Evolutionary conservation across 768 basidiomycete genomes (phyloP).

Genomic region (Thelephora aurantiotincta): DNA sequence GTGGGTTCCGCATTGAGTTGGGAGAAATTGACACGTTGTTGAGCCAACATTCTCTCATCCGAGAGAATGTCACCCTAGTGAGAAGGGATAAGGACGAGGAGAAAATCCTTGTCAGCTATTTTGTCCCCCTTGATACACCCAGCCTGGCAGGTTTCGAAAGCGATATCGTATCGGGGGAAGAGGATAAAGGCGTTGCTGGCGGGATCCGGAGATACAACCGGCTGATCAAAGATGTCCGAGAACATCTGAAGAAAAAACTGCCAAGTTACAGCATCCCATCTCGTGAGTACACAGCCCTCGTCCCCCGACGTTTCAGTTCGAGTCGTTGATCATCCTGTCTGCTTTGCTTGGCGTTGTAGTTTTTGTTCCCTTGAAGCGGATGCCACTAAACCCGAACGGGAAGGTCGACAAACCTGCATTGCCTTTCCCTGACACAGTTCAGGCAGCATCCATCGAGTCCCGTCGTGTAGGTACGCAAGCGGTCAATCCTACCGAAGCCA

Average conservation of each 20-base stretch:
- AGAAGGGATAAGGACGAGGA: slow-evolving; percentile 97
- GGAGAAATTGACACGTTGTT: slow-evolving; percentile 97
- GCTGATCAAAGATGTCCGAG: slow-evolving; percentile 87
- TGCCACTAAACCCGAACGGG: slow-evolving; percentile 98
- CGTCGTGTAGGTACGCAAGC: slow-evolving; percentile 19
- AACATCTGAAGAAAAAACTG: slow-evolving; percentile 92
- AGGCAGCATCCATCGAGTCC: slow-evolving; percentile 33
- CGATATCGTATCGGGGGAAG: slow-evolving; percentile 38
- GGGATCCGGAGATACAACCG: slow-evolving; percentile 78
- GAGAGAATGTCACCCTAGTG: slow-evolving; percentile 98
- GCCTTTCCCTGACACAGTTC: slow-evolving; percentile 95
- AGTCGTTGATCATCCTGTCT: background rate
- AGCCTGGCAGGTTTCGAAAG: slow-evolving; percentile 56
- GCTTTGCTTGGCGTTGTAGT: slow-evolving; percentile 30
- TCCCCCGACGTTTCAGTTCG: background rate
- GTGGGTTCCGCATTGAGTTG: slow-evolving; percentile 96
- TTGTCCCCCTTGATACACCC: slow-evolving; percentile 73
- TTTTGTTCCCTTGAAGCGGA: slow-evolving; percentile 85
- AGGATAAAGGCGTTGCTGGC: slow-evolving; percentile 40
- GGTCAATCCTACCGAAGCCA: slow-evolving; percentile 59
- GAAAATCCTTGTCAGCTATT: slow-evolving; percentile 95
- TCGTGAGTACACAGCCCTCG: slow-evolving; percentile 31
- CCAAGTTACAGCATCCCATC: slow-evolving; percentile 91
- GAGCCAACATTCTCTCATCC: slow-evolving; percentile 79
- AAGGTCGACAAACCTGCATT: slow-evolving; percentile 98